Base-by-base conservation (phyloP, 257 asterid genomes). In the Gynochthodes officinalis region DNA sequence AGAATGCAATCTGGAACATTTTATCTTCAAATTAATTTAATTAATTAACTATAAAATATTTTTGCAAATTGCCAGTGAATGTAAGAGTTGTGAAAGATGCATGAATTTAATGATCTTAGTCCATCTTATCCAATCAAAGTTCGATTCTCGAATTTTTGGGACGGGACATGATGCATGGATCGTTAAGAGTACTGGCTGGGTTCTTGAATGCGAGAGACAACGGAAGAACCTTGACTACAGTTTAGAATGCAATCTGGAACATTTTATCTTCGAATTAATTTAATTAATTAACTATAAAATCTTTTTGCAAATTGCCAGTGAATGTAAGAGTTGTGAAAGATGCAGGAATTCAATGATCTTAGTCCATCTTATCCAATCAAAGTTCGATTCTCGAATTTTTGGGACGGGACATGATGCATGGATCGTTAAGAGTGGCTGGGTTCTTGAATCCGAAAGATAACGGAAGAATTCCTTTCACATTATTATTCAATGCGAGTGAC, bases 301-400 rank as follows among this genome's bases (percentile, higher is more conserved):
- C 23, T 46, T 16, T 27, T 48, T 32, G 30, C 70, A 48, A 48
- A 72, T 72, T 50, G 76, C 23, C 6, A 8, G 32, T 54, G 78
- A 65, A 65, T 65, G 72, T 53, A 39, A 73, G 66, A 74, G 32
- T 74, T 43, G 27, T 64, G n/a, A n/a, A n/a, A n/a, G n/a, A n/a
- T n/a, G n/a, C 27, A 23, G 25, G 6, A 48, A 46, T 19, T 7
- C 28, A 32, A 66, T n/a, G 25, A 43, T 67, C 23, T 62, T 30
- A 12, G 16, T 43, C 27, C 46, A 75, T 67, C 63, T 75, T 68
- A 25, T 68, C 55, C 23, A 16, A 44, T 16, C 2, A 60, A 60
- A 40, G 28, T 13, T 46, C 0, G 40, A 58, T 57, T 60, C 70
- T 57, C 70, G 25, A 75, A 48, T 68, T 48, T 48, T 27, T 37